Conservation (phyloP, 805 yeast genomes). For the Maudiozyma serrabonitensis region DNA sequence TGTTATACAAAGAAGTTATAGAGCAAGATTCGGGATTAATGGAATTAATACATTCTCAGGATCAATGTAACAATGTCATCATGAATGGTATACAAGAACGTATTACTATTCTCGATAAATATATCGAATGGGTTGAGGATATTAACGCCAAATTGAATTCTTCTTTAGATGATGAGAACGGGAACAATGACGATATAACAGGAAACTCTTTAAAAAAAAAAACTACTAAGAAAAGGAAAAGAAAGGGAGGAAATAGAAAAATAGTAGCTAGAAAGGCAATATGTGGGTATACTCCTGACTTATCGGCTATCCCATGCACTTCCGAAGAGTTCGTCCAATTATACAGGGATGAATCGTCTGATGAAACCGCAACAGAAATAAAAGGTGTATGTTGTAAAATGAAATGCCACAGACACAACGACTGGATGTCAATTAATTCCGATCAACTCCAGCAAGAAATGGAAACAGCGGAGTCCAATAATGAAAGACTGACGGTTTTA, state of each 20-base stretch:
- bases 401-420: slow-evolving; percentile 23
- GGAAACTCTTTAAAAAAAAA: not conserved
- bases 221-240: slow-evolving; percentile 5
- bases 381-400: slow-evolving; percentile 20
- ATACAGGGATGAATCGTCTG: slow-evolving; percentile 4
- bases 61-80: slow-evolving; percentile 9
- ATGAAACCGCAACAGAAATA: slow-evolving; percentile 2
- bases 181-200: not conserved
- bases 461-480: slow-evolving; percentile 16
- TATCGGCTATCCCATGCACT: slow-evolving; percentile 8
- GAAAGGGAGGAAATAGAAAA: slow-evolving; percentile 8
- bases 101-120: slow-evolving; percentile 10
- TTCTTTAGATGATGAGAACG: not conserved
- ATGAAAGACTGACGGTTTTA: slow-evolving; percentile 16
- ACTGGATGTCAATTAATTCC: slow-evolving; percentile 20
- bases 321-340: slow-evolving; percentile 12
- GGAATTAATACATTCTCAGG: slow-evolving; percentile 9
- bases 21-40: slow-evolving; percentile 11
- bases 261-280: slow-evolving; percentile 11
- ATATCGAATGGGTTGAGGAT: slow-evolving; percentile 27
- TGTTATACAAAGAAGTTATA: slow-evolving; percentile 12
- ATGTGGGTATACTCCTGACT: slow-evolving; percentile 22
- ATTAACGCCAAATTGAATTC: slow-evolving; percentile 13
- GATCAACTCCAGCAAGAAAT: slow-evolving; percentile 18
- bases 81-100: slow-evolving; percentile 8